A percentile compares a stretch with the other conserved stretches of the same genome.
These are phyloP conservation scores for Trichoderma lentiforme DNA, from an alignment of 2,329 filamentous ascomycete species.

Conservation along the genomic window DNA sequence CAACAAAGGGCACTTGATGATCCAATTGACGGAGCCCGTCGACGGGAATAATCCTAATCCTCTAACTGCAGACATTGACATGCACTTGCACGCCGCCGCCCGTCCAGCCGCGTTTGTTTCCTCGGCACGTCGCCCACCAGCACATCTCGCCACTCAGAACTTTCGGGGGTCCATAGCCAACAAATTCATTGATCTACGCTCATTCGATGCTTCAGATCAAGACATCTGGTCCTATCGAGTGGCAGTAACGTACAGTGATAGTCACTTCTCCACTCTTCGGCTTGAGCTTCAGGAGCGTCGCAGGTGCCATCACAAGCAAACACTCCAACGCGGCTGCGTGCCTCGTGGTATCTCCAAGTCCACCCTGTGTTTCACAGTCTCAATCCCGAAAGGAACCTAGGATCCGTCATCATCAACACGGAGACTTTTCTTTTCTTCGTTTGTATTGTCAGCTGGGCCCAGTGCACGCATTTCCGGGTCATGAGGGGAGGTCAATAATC, in stretches of 20 bases:
- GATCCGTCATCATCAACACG: neutral
- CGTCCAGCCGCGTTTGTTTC: neutral
- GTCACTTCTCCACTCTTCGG: neutral
- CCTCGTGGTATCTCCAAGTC: neutral
- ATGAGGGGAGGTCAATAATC: neutral
- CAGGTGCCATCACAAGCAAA: neutral
- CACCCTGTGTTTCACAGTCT: neutral
- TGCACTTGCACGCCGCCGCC: neutral
- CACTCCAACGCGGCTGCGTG: neutral
- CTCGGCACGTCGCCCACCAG: neutral
- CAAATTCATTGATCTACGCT: neutral
- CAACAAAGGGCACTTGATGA: neutral
- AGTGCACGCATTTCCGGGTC: neutral
- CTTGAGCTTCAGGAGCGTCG: slow-evolving; percentile 4
- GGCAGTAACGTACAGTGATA: neutral
- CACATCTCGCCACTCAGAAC: neutral
- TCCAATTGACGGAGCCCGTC: neutral
- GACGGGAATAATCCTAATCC: neutral
- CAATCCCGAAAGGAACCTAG: neutral
- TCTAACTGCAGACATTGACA: neutral
- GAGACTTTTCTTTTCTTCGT: neutral
- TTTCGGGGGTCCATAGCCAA: neutral
- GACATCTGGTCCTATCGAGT: neutral
- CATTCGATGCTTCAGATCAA: neutral
- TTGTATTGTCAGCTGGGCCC: neutral